phyloP scores from a whole-genome alignment of 192 early-diverging fungal species.

The Entomortierella parvispora region DNA sequence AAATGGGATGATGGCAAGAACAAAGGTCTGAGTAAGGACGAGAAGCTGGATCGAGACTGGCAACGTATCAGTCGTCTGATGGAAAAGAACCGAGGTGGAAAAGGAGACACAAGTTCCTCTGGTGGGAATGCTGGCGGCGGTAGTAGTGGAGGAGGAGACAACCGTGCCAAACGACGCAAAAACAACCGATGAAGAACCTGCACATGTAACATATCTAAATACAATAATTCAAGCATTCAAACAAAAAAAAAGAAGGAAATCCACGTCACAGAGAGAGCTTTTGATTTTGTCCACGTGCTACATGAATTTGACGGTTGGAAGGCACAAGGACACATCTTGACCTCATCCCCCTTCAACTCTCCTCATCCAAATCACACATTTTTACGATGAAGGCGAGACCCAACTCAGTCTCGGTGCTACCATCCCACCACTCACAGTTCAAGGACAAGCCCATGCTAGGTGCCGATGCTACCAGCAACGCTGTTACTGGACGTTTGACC shows the following conservation, averaged over 20 bases:
- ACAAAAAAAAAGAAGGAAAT: slow-evolving; percentile 1
- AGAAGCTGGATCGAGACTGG: slow-evolving; percentile 48
- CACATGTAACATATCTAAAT: neutral
- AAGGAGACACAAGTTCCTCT: too few relatives aligned
- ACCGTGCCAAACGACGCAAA: slow-evolving; percentile 38
- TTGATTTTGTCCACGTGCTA: too few relatives aligned
- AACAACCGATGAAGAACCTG: slow-evolving; percentile 22
- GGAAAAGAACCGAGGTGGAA: slow-evolving; percentile 41
- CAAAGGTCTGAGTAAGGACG: slow-evolving; percentile 33
- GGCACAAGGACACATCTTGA: too few relatives aligned
- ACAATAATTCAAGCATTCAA: neutral
- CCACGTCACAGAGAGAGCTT: too few relatives aligned
- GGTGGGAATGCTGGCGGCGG: slow-evolving; percentile 11
- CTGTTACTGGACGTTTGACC: slow-evolving; percentile 7
- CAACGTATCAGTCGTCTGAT: slow-evolving; percentile 37
- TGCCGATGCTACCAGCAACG: neutral
- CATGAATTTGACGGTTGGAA: too few relatives aligned
- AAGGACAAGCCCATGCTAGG: slow-evolving; percentile 46
- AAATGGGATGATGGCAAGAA: slow-evolving; percentile 49
- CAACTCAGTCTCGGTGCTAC: slow-evolving; percentile 38
- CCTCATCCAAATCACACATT: too few relatives aligned
- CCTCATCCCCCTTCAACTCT: too few relatives aligned
- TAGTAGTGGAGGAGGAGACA: slow-evolving; percentile 16
- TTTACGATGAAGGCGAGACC: slow-evolving; percentile 52
- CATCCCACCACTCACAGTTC: slow-evolving; percentile 43